phyloP scores from a whole-genome alignment of 371 early-diverging fungal genomes.

The Dinochytrium kinnereticum region DNA sequence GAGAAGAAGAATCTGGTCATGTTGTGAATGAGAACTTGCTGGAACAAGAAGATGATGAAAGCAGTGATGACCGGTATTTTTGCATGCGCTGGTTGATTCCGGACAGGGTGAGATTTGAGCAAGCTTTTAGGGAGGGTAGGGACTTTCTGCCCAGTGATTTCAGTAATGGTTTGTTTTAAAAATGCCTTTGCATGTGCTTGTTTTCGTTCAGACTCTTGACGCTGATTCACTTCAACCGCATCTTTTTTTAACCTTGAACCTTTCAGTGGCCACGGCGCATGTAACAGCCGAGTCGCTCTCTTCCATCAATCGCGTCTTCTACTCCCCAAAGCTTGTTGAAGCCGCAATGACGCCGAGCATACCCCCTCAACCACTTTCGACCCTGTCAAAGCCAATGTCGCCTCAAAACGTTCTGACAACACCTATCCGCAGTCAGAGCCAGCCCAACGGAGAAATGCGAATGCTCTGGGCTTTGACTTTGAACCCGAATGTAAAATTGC shows the following conservation, averaged over 20 bases:
- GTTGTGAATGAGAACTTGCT: neutral
- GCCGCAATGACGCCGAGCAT: neutral
- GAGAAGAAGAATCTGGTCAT: too few relatives aligned
- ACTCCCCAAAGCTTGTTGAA: conserved; percentile 5
- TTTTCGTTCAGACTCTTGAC: too few relatives aligned
- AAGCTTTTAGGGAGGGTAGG: conserved; percentile 10
- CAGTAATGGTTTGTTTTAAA: neutral
- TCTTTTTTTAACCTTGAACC: neutral
- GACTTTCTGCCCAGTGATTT: conserved; percentile 16
- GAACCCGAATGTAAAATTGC: neutral
- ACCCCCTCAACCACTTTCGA: neutral
- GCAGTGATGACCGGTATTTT: conserved; percentile 3
- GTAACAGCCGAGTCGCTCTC: conserved; percentile 9
- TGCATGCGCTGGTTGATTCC: conserved; percentile 16
- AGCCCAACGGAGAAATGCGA: neutral
- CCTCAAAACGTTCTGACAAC: neutral
- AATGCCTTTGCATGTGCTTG: neutral
- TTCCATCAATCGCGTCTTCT: conserved; percentile 19
- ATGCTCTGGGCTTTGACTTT: neutral
- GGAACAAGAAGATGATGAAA: conserved; percentile 11
- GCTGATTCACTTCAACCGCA: too few relatives aligned
- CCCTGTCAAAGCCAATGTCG: neutral
- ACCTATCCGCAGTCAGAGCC: neutral
- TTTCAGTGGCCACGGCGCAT: neutral
- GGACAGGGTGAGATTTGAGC: neutral